phyloP scores from a whole-genome alignment of 2,329 filamentous ascomycete species.

The Trichoderma lentiforme region DNA sequence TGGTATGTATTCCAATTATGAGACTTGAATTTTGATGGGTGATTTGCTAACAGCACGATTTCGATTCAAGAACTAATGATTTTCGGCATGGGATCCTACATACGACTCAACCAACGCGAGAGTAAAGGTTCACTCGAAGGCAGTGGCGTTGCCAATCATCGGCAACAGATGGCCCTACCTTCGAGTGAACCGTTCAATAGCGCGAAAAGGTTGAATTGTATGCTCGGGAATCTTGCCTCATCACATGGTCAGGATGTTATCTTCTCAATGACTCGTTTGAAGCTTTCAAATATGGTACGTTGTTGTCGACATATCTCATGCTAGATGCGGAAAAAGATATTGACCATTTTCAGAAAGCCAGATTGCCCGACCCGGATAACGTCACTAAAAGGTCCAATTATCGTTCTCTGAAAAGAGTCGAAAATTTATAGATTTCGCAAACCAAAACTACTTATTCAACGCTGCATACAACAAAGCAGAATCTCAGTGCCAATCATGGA shows the following conservation, averaged over 20 bases:
- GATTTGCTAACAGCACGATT: neutral
- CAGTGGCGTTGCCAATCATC: neutral
- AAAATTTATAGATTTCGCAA: neutral
- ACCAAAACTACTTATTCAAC: neutral
- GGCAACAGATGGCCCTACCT: neutral
- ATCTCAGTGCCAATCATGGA: neutral
- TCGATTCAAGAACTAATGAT: neutral
- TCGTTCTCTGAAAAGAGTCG: neutral
- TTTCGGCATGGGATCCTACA: neutral
- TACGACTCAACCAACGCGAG: too few relatives aligned
- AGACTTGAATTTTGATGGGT: neutral
- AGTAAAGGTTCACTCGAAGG: too few relatives aligned
- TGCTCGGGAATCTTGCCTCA: too few relatives aligned
- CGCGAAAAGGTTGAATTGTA: too few relatives aligned
- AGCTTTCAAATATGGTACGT: neutral
- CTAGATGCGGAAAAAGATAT: neutral
- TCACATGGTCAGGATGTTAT: neutral
- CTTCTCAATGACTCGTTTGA: neutral
- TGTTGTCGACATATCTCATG: neutral
- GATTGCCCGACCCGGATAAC: neutral
- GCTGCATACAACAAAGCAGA: neutral
- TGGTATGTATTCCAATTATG: neutral
- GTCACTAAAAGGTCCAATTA: conserved; percentile 1
- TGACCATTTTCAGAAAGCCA: neutral
- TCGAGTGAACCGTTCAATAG: too few relatives aligned